phyloP scores from a whole-genome alignment of 495 filamentous ascomycete species.

The Cairneyella variabilis region DNA sequence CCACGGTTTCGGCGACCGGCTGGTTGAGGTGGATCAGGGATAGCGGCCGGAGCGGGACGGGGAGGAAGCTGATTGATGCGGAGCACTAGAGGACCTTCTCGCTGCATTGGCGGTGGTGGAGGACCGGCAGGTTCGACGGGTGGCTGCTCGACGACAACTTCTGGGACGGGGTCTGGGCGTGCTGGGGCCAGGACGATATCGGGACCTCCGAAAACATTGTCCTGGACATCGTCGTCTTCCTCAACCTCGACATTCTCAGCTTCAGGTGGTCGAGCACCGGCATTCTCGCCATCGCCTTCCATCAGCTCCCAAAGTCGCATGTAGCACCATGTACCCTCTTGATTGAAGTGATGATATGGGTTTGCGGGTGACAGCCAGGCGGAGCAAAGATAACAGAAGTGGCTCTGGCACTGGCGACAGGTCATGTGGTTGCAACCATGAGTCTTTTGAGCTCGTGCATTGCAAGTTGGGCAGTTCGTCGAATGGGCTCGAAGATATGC shows the following conservation, averaged over 20 bases:
- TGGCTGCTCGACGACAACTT: slow-evolving; percentile 20
- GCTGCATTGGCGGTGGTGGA: slow-evolving; percentile 26
- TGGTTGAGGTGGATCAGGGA: slow-evolving; percentile 7
- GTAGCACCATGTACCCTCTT: slow-evolving; percentile 60
- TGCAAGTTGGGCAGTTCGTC: slow-evolving; percentile 86
- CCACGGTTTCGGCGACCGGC: slow-evolving; percentile 5
- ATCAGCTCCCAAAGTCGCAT: slow-evolving; percentile 89
- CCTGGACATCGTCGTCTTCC: neutral
- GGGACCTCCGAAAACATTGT: neutral
- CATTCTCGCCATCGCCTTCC: slow-evolving; percentile 69
- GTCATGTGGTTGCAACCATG: slow-evolving; percentile 98
- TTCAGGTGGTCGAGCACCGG: slow-evolving; percentile 27
- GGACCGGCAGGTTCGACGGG: too few species aligned
- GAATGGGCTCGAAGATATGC: slow-evolving; percentile 79
- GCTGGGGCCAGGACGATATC: neutral
- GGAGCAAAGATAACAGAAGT: slow-evolving; percentile 95
- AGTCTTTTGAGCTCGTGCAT: slow-evolving; percentile 79
- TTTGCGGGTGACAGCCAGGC: slow-evolving; percentile 76
- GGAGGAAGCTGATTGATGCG: slow-evolving; percentile 36
- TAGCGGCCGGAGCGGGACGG: slow-evolving; percentile 8
- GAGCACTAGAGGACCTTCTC: slow-evolving; percentile 52
- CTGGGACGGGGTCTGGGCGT: neutral
- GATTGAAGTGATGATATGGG: slow-evolving; percentile 88
- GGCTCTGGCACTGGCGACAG: slow-evolving; percentile 82
- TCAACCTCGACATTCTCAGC: slow-evolving; percentile 16